phyloP scores from a whole-genome alignment of 345 rosid species.

The Erodium maritimum region DNA sequence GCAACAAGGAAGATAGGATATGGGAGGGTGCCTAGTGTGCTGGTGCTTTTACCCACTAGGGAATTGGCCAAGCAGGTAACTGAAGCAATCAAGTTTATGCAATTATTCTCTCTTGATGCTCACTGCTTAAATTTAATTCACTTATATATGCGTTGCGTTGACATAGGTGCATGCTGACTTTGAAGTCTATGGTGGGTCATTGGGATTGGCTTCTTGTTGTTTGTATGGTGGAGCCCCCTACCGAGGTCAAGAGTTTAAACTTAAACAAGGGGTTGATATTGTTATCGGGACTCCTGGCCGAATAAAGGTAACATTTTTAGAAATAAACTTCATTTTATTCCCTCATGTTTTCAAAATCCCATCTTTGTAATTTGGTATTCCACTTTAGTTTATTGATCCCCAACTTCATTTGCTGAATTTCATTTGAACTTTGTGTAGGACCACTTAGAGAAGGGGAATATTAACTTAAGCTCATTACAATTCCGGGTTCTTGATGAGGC shows the following conservation, averaged over 20 bases:
- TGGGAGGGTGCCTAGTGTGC: conserved; percentile 76
- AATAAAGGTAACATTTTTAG: conserved; percentile 38
- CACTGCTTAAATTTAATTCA: background rate
- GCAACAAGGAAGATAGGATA: conserved; percentile 53
- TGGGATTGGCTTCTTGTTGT: conserved; percentile 73
- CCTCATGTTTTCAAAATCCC: background rate
- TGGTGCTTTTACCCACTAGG: conserved; percentile 90
- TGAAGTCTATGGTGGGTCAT: conserved; percentile 63
- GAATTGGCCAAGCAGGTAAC: conserved; percentile 87
- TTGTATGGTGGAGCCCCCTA: conserved; percentile 85
- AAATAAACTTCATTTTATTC: background rate
- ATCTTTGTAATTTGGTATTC: background rate
- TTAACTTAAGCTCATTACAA: conserved; percentile 50
- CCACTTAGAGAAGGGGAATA: conserved; percentile 64
- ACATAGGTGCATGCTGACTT: conserved; percentile 68
- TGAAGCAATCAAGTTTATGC: background rate
- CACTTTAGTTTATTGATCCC: background rate
- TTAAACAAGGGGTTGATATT: conserved; percentile 81
- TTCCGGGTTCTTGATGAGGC: conserved; percentile 98
- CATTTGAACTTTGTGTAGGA: conserved; percentile 35
- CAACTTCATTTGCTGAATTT: background rate
- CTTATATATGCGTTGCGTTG: background rate
- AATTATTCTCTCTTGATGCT: background rate
- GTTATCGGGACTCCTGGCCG: conserved; percentile 97
- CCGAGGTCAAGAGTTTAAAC: conserved; percentile 41